phyloP scores from a whole-genome alignment of 2,329 filamentous ascomycete species.

The Sclerotinia borealis region DNA sequence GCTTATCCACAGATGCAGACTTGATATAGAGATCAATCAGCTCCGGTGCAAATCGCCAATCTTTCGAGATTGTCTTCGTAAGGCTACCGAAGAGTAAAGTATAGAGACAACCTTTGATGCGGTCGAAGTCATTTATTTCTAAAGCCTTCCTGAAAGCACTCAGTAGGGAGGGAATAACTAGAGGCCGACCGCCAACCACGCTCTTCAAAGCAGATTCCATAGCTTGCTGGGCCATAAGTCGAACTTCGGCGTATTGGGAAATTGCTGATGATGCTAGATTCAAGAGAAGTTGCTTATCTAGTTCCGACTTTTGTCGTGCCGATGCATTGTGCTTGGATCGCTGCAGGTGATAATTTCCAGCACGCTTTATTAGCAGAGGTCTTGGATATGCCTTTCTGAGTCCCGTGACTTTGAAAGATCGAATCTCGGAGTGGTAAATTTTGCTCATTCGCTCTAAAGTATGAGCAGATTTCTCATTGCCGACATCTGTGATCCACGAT shows the following conservation, averaged over 20 bases:
- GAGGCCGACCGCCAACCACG: conserved; percentile 76
- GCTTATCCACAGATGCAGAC: conserved; percentile 84
- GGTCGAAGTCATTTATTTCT: conserved; percentile 72
- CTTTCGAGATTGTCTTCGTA: conserved; percentile 77
- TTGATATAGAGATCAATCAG: conserved; percentile 85
- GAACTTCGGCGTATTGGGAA: conserved; percentile 89
- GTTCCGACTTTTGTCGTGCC: conserved; percentile 78
- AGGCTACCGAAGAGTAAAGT: conserved; percentile 84
- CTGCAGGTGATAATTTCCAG: conserved; percentile 90
- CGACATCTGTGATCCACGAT: conserved; percentile 96
- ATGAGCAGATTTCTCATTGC: conserved; percentile 91
- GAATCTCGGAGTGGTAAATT: conserved; percentile 78
- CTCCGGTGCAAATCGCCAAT: conserved; percentile 93
- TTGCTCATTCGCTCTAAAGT: conserved; percentile 81
- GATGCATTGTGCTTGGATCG: conserved; percentile 91
- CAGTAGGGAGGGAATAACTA: conserved; percentile 86
- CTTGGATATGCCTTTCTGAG: conserved; percentile 88
- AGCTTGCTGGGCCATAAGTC: conserved; percentile 86
- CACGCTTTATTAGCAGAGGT: conserved; percentile 83
- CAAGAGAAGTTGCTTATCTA: conserved; percentile 78
- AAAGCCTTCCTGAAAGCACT: conserved; percentile 73
- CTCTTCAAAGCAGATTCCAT: conserved; percentile 91
- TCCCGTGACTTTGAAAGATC: conserved; percentile 91
- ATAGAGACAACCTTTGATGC: conserved; percentile 93
- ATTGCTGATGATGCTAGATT: conserved; percentile 87